These are phyloP conservation scores for Acaromyces ingoldii DNA, from an alignment of 1,284 basidiomycete genomes.

Conservation along the genomic window DNA sequence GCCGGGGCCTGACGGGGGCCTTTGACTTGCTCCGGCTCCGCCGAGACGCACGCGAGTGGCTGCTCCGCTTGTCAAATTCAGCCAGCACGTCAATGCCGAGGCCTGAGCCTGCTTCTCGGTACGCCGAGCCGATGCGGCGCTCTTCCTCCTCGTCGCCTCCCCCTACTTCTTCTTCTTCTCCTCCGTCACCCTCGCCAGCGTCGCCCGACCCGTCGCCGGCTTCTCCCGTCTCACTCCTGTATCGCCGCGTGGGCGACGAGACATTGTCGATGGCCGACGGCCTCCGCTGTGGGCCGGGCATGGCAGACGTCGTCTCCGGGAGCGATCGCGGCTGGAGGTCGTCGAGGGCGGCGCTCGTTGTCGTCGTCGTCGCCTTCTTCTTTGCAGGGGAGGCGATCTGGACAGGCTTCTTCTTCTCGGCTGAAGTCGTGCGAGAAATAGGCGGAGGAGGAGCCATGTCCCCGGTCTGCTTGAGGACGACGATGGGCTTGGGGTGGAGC, in stretches of 20 bases:
- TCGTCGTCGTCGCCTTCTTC: not conserved
- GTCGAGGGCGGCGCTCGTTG: conserved; percentile 1
- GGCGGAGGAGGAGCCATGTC: not conserved
- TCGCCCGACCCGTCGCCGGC: not conserved
- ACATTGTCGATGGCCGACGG: not conserved
- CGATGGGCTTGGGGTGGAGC: not conserved
- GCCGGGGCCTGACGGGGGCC: not conserved
- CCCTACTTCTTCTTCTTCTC: not conserved
- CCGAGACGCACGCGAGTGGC: conserved; percentile 7
- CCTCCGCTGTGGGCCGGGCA: not conserved
- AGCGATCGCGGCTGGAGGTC: conserved; percentile 23
- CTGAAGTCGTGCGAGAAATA: not conserved
- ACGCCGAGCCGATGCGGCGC: too few species aligned
- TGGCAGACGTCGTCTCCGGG: conserved; percentile 16
- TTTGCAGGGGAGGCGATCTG: not conserved
- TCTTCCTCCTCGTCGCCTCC: not conserved
- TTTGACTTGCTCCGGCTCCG: not conserved
- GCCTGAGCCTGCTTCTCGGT: too few species aligned
- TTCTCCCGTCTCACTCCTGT: not conserved
- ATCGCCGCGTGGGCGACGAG: not conserved
- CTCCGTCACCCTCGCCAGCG: not conserved
- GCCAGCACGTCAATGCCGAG: conserved; percentile 38
- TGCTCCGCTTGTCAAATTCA: conserved; percentile 17
- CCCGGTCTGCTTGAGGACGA: not conserved
- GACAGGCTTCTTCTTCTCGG: not conserved